Evolutionary conservation across 768 basidiomycete genomes (phyloP).

Genomic region (Trichaptum fuscoviolaceum): DNA sequence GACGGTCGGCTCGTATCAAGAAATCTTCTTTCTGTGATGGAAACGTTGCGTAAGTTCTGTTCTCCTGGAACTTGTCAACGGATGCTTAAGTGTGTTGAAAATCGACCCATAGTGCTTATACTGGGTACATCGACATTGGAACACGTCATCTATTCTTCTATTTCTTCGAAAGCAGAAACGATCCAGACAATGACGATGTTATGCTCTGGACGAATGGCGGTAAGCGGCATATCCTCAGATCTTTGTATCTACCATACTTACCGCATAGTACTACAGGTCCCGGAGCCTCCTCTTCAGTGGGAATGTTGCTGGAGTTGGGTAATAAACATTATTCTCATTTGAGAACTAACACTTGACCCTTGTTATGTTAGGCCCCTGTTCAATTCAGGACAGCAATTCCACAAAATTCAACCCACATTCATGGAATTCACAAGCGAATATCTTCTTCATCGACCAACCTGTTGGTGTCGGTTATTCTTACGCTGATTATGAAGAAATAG

Average conservation of each 20-base stretch:
- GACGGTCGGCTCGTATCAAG: constrained; percentile 33
- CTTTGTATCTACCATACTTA: neutral
- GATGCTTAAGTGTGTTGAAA: neutral
- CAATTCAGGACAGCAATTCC: constrained; percentile 15
- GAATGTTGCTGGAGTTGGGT: constrained; percentile 40
- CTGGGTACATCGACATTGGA: constrained; percentile 63
- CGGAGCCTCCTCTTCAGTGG: constrained; percentile 30
- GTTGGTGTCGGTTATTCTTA: constrained; percentile 45
- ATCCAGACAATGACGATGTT: constrained; percentile 53
- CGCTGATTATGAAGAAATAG: constrained; percentile 24
- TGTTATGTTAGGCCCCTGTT: constrained; percentile 16
- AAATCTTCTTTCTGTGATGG: constrained; percentile 38
- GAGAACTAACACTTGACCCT: neutral
- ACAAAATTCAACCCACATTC: constrained; percentile 31
- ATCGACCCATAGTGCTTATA: constrained; percentile 43
- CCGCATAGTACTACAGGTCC: constrained; percentile 21
- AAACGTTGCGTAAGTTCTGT: constrained; percentile 26
- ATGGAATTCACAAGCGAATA: constrained; percentile 37
- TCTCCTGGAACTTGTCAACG: neutral
- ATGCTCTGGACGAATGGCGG: constrained; percentile 60
- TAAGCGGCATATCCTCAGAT: constrained; percentile 20
- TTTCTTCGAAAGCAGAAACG: constrained; percentile 65
- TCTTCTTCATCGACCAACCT: constrained; percentile 29
- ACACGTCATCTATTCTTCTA: constrained; percentile 68
- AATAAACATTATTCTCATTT: constrained; percentile 4